Conservation (phyloP, 176 grass and related monocot genomes). For the Oryza meridionalis region DNA sequence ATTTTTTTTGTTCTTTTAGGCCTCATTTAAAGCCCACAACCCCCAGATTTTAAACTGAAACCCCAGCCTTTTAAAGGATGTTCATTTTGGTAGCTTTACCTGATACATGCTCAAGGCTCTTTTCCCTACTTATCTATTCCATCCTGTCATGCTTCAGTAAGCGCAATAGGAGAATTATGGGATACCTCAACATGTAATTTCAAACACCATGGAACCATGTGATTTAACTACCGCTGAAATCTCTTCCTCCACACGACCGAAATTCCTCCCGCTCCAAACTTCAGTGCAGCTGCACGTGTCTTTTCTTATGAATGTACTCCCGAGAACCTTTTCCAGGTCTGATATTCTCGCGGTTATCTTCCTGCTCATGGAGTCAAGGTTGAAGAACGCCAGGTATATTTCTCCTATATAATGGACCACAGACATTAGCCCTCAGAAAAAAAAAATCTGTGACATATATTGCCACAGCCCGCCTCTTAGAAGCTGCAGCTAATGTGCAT, state of each 20-base stretch:
- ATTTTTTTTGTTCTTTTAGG: no score
- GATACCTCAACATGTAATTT: conserved; percentile 56
- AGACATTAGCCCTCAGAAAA: background rate
- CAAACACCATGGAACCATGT: conserved; percentile 70
- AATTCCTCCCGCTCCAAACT: conserved; percentile 56
- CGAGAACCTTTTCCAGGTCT: conserved; percentile 54
- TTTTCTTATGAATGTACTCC: conserved; percentile 38
- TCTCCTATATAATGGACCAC: conserved; percentile 53
- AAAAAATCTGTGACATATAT: no score
- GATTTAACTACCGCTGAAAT: conserved; percentile 56
- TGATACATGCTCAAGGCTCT: background rate
- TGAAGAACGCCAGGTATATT: conserved; percentile 88
- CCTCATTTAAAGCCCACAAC: background rate
- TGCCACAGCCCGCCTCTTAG: background rate
- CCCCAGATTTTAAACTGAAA: background rate
- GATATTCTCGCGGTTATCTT: conserved; percentile 54
- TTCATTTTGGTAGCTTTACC: background rate
- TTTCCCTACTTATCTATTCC: background rate
- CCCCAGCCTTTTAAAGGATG: background rate
- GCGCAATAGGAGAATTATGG: background rate
- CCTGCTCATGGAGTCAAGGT: conserved; percentile 40
- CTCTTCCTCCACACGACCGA: conserved; percentile 25
- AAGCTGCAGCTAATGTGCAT: conserved; percentile 6
- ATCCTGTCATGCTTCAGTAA: background rate
- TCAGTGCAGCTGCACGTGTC: conserved; percentile 55